Evolutionary conservation across 2,329 filamentous ascomycete species (phyloP).

Genomic region (Fusarium camptoceras): DNA sequence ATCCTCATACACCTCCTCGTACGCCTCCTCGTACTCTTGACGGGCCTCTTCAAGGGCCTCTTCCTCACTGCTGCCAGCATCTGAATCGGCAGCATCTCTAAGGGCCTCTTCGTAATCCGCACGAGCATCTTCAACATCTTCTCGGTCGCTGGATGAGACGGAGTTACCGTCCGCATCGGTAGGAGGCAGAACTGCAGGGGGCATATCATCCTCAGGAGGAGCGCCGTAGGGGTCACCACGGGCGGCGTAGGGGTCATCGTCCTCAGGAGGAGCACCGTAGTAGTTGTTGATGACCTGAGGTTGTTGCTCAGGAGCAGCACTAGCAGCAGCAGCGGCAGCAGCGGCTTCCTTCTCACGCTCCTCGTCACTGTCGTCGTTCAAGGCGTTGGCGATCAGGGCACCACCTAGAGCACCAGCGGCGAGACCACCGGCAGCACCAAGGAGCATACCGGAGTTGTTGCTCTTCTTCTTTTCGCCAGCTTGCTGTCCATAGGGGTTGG

Average conservation of each 20-base stretch:
- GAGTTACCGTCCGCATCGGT: conserved; percentile 57
- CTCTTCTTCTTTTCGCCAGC: conserved; percentile 51
- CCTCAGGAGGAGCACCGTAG: conserved; percentile 32
- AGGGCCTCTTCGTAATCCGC: conserved; percentile 59
- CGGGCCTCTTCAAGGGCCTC: conserved; percentile 65
- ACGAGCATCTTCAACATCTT: conserved; percentile 56
- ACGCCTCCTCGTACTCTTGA: conserved; percentile 59
- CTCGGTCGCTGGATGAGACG: conserved; percentile 57
- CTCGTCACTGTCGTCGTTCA: conserved; percentile 50
- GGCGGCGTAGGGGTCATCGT: conserved; percentile 29
- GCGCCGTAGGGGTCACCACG: conserved; percentile 6
- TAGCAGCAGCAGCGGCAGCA: conserved; percentile 22
- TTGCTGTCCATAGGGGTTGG: conserved; percentile 35
- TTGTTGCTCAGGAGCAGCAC: not conserved
- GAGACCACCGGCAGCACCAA: conserved; percentile 70
- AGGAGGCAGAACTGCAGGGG: conserved; percentile 53
- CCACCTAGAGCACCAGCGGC: conserved; percentile 68
- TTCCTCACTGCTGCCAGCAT: conserved; percentile 63
- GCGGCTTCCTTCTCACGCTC: conserved; percentile 24
- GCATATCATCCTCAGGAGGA: conserved; percentile 38
- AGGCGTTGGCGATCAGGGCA: conserved; percentile 67
- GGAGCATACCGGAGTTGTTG: conserved; percentile 65
- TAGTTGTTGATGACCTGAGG: conserved; percentile 32
- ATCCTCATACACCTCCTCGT: conserved; percentile 47
- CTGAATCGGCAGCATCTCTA: conserved; percentile 54